These are phyloP conservation scores for Candida incommunis DNA, from an alignment of 805 yeast species.

Conservation along the genomic window DNA sequence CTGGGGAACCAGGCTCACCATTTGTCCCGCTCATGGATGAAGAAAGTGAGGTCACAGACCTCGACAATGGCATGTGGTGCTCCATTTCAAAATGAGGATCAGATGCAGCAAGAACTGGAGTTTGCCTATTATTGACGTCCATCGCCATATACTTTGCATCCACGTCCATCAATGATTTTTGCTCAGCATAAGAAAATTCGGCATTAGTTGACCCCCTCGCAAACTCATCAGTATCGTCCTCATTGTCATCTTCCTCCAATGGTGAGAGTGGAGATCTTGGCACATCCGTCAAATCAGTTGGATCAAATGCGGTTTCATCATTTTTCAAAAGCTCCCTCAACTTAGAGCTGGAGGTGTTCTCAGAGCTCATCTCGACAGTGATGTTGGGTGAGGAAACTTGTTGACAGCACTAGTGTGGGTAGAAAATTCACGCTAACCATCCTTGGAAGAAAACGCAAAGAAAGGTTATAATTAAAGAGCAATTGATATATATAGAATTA, in stretches of 20 bases:
- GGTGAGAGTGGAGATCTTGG: neutral
- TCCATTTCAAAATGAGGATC: conserved; percentile 8
- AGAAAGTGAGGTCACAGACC: neutral
- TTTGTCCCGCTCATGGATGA: no score
- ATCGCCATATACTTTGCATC: conserved; percentile 50
- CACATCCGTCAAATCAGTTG: neutral
- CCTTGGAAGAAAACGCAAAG: no score
- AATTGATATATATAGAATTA: no score
- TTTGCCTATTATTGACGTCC: conserved; percentile 5
- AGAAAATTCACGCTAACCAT: no score
- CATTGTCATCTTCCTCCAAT: conserved; percentile 5
- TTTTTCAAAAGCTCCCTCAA: neutral
- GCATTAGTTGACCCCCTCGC: conserved; percentile 2
- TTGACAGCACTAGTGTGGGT: no score
- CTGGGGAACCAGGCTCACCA: conserved; percentile 3
- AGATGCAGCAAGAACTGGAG: conserved; percentile 3
- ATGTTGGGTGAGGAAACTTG: no score
- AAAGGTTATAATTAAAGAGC: no score
- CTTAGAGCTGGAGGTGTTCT: neutral
- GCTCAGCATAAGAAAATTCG: conserved; percentile 51
- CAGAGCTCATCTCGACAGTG: no score
- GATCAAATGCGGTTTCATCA: neutral
- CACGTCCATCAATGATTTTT: conserved; percentile 45
- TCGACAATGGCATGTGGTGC: conserved; percentile 8
- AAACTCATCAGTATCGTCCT: conserved; percentile 5